Evolutionary conservation across 1,139 yeast species (phyloP), one percentile per base, ranked within the genome.

Genomic region (Pneumocystis carinii): DNA sequence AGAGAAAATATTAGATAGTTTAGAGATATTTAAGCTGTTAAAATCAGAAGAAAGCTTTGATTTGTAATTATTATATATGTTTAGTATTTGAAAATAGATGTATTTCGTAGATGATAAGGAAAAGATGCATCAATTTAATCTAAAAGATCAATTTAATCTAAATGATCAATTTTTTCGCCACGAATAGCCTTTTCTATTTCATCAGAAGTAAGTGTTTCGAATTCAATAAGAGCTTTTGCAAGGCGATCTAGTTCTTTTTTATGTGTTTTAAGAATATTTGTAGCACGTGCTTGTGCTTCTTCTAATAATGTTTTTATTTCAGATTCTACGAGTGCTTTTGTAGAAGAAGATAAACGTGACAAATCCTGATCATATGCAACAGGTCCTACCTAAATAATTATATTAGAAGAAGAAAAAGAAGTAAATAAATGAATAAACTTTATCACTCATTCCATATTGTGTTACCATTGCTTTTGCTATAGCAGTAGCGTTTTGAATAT

Each of bases 391-490:
- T 27, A 35, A 57, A 48, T 61, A 12, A 66, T 62, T 19, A 59
- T 55, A 42, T 61, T 61, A 57, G n/a, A n/a, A n/a, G 59, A 56
- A 59, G 62, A 63, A 56, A 58, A 61, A 48, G 76, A 62, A 64
- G 90, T 81, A 61, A 92, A 79, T 71, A 84, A 84, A 48, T 98
- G 8, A 32, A 1, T 98, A 98, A 67, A 92, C 88, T 65, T 81
- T 83, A 64, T 88, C 92, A 69, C 95, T 85, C 98, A 94, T 92
- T 71, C 99, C 99, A 72, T 87, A 92, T 61, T 90, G 85, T 1
- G 96, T 89, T 59, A 92, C 96, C 97, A 92, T 92, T 27, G 96
- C 95, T 70, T 96, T 81, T 1, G 98, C 98, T 63, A 90, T 92
- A 66, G 82, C 81, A 0, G 98, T 94, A 27, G 98, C 99, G 70